Base-by-base conservation (phyloP, 1,139 yeast species). In the Lodderomyces beijingensis region DNA sequence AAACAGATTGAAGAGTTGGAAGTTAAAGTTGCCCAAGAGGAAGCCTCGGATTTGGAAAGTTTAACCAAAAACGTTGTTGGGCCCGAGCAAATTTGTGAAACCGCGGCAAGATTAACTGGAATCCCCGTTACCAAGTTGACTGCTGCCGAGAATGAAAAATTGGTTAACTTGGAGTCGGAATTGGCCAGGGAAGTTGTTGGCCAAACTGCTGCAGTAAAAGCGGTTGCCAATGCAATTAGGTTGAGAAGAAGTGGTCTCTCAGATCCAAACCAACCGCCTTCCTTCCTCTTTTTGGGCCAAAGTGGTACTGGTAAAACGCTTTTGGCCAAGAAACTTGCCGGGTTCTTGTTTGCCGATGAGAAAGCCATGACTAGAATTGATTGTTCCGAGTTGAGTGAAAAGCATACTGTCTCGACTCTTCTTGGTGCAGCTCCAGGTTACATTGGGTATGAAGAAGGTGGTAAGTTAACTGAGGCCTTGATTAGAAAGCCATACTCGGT, bases 281-380 rank as follows among this genome's bases (percentile, higher is more conserved):
- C 96, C 14, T 91, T 91, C 74, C 56, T 91, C 53, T 93, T 93
- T 72, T 70, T 93, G 44, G 99, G 99, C 43, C 75, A 89, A 43
- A 85, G 96, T 9, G 99, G 98, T 49, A 86, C 96, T 3, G 99
- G 99, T 74, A 91, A 91, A 70, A 93, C 99, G 8, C 97, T 91
- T 59, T 72, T 91, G 48, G 97, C 98, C 20, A 91, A 91, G 74
- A 89, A 88, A 52, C 74, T 93, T 16, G 97, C 98, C 3, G 95
- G 94, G 1, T 91, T 91, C 68, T 70, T 91, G 51, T 91, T 91
- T 65, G 87, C 95, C 33, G 97, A 93, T 54, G 96, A 88, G 57
- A 83, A 78, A 60, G 95, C 96, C 28, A 89, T 93, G 84, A 84
- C 91, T 51, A 79, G 98, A 65, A 88, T 91, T 44, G 99, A 91